Percentiles rank a stretch among this genome's conserved stretches.
phyloP scores from a whole-genome alignment of 148 eudicot genomes.

The Agrostemma githago region DNA sequence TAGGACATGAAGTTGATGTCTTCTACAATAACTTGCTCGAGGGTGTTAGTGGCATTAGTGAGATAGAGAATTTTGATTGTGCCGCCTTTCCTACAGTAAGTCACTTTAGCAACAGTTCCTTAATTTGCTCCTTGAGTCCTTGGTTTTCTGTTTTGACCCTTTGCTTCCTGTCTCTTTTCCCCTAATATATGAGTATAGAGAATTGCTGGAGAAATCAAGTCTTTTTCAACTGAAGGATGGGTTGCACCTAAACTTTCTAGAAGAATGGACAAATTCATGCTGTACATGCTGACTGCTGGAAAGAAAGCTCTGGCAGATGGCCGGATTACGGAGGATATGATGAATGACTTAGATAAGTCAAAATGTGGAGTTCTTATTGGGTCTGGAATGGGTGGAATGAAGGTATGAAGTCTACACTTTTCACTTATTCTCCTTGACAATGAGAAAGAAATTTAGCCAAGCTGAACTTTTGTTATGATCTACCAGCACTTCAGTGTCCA shows the following conservation, averaged over 20 bases:
- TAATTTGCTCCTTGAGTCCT: background rate
- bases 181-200: conserved; percentile 38
- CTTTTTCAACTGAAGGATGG: conserved; percentile 84
- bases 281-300: conserved; percentile 91
- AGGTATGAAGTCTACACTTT: conserved; percentile 47
- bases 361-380: conserved; percentile 92
- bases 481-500: background rate
- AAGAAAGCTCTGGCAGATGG: conserved; percentile 95
- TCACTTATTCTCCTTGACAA: conserved; percentile 2
- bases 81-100: conserved; percentile 68
- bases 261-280: conserved; percentile 95
- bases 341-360: conserved; percentile 68
- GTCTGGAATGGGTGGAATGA: conserved; percentile 98
- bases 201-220: conserved; percentile 96
- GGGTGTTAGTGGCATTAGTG: conserved; percentile 88
- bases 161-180: conserved; percentile 9
- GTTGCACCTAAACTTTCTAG: conserved; percentile 89
- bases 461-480: background rate
- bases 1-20: conserved; percentile 73
- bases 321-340: conserved; percentile 73
- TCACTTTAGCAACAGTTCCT: conserved; percentile 7
- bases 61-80: conserved; percentile 87
- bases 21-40: conserved; percentile 87
- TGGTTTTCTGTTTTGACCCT: conserved; percentile 5
- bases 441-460: background rate